Conservation (phyloP, 2,329 filamentous ascomycete genomes). For the Alternaria hordeiaustralica region DNA sequence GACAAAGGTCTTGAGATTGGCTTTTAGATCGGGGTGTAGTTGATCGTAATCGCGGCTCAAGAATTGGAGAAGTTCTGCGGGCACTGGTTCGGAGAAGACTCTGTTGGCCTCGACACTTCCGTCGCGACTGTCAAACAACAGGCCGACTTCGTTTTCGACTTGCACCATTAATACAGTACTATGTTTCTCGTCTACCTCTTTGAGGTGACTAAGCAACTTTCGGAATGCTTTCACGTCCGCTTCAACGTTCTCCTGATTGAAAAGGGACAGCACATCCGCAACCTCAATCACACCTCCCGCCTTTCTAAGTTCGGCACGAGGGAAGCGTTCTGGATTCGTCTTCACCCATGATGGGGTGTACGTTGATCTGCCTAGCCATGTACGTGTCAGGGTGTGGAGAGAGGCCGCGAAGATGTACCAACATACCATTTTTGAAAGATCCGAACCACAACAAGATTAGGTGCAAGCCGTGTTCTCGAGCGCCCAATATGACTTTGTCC, state of each 20-base stretch:
- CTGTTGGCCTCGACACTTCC: conserved; percentile 47
- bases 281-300: conserved; percentile 29
- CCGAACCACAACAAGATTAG: conserved; percentile 58
- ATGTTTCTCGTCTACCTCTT: conserved; percentile 54
- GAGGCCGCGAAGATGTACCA: not conserved
- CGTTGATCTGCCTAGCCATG: conserved; percentile 19
- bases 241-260: conserved; percentile 44
- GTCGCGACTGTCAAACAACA: conserved; percentile 59
- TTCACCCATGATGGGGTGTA: conserved; percentile 39
- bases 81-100: conserved; percentile 49
- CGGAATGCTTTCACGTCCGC: conserved; percentile 51
- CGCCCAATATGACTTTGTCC: conserved; percentile 50
- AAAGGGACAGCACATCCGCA: conserved; percentile 35
- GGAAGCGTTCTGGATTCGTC: conserved; percentile 44
- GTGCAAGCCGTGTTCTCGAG: conserved; percentile 47
- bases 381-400: not conserved
- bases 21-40: conserved; percentile 27
- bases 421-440: conserved; percentile 54
- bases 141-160: conserved; percentile 63
- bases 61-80: conserved; percentile 45
- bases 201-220: conserved; percentile 49
- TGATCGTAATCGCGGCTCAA: conserved; percentile 37
- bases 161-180: conserved; percentile 63
- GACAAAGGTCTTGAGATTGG: conserved; percentile 7
- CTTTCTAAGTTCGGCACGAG: conserved; percentile 29